Evolutionary conservation across 768 basidiomycete genomes (phyloP).

Genomic region (Phanerochaete carnosa): DNA sequence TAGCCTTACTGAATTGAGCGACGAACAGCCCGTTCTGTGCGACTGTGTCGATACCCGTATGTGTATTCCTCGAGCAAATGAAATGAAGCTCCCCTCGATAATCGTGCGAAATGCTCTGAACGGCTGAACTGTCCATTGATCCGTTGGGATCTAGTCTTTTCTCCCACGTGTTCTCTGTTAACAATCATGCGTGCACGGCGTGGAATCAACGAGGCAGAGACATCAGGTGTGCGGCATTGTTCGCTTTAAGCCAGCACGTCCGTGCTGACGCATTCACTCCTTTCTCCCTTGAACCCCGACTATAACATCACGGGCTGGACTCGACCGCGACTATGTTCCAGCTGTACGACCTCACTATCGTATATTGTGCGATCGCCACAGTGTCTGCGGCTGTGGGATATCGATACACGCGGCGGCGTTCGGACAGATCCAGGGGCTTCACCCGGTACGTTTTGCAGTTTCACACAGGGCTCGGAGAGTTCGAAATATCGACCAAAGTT

Average conservation of each 20-base stretch:
- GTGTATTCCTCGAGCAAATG: neutral
- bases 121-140: neutral
- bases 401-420: conserved; percentile 8
- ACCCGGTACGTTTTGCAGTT: neutral
- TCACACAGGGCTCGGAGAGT: neutral
- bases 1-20: no score
- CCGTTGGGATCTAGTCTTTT: neutral
- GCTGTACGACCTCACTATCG: conserved; percentile 24
- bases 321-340: conserved; percentile 18
- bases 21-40: no score
- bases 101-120: neutral
- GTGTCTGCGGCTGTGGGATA: conserved; percentile 26
- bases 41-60: no score
- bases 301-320: conserved; percentile 1
- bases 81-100: neutral
- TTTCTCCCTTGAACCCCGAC: neutral
- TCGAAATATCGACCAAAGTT: neutral
- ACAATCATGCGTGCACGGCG: neutral
- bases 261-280: neutral
- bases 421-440: neutral
- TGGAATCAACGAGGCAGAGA: neutral
- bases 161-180: neutral
- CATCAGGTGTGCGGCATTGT: neutral
- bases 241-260: neutral
- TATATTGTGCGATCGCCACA: conserved; percentile 24